Base-by-base conservation (phyloP, 306 rosid species). In the Sesbania bispinosa region DNA sequence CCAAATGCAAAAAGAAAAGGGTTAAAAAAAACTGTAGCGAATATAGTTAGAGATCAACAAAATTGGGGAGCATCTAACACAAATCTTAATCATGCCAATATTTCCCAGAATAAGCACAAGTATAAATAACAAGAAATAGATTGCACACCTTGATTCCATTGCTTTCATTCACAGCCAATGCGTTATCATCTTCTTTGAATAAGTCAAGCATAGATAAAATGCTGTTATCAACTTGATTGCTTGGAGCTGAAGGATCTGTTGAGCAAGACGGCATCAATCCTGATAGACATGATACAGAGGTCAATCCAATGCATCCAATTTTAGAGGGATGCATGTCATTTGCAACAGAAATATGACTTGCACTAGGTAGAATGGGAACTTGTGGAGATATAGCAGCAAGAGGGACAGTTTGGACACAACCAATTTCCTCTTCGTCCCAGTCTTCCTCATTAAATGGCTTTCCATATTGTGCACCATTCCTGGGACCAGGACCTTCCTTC, bases 391-490 rank as follows among this genome's bases (percentile, higher is more conserved):
- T 3, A 35, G 55, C 52, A 35, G 77, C 68, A 57, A 73, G 39
- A 51, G 67, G 57, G 50, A 27, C 38, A 19, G 69, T 39, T 54
- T 80, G 90, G 13, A 18, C 50, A 59, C 64, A 23, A 24, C 55
- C 76, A 10, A 59, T 74, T 69, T 83, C 90, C 58, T 74, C 93
- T 10, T 77, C 69, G 6, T 78, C 79, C 95, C 91, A 90, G 5
- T 94, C 96, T 52, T 87, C 77, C 48, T 87, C 97, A 5, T 69
- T 69, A 79, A 78, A 94, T 21, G 96, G 96, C 64, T 63, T 88
- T 67, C 92, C 98, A 77, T 94, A 94, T 67, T 90, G 96, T 27
- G 96, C 96, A 54, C 89, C 90, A 64, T 80, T 94, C 78, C 86
- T 83, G 5, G 97, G 97, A 27, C 98, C 98, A 58, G 32, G 88